Percentiles rank a stretch among this genome's conserved stretches.
Conservation (phyloP, 169 alveolate genomes). For the Plasmodium knowlesi region DNA sequence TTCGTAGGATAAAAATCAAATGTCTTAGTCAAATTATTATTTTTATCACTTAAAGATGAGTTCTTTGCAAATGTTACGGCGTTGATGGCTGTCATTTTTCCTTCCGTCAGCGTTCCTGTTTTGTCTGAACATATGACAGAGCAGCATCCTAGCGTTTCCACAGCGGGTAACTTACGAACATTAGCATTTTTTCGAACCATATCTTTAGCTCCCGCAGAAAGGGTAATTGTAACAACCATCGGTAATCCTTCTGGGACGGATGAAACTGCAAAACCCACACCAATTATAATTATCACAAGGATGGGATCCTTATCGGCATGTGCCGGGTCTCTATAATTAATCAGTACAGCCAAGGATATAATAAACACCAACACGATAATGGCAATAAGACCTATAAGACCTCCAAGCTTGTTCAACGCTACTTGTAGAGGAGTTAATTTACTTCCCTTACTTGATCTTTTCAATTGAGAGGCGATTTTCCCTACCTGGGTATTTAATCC, state of each 20-base stretch:
- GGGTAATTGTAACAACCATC: constrained; percentile 97
- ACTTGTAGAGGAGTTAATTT: constrained; percentile 95
- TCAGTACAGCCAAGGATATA: constrained; percentile 61
- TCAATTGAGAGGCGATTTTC: constrained; percentile 94
- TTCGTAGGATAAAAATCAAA: constrained; percentile 89
- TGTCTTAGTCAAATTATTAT: constrained; percentile 73
- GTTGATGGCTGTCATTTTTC: constrained; percentile 93
- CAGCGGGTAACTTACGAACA: constrained; percentile 97
- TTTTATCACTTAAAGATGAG: constrained; percentile 78
- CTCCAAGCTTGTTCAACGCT: constrained; percentile 96
- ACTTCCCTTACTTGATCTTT: constrained; percentile 85
- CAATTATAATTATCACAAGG: constrained; percentile 82
- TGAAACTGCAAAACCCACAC: constrained; percentile 99
- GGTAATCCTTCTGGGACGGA: constrained; percentile 99
- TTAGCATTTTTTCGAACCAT: constrained; percentile 97
- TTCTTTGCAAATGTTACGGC: constrained; percentile 27
- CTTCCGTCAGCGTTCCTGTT: constrained; percentile 99
- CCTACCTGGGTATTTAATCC: constrained; percentile 96
- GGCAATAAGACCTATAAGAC: constrained; percentile 92
- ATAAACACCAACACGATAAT: constrained; percentile 88
- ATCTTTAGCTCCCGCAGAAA: constrained; percentile 97
- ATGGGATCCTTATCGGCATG: constrained; percentile 86
- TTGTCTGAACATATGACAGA: constrained; percentile 98
- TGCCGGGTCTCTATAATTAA: constrained; percentile 96
- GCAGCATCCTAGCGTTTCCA: constrained; percentile 99